These are phyloP conservation scores for Penicillium olsonii DNA, from an alignment of 2,329 filamentous ascomycete genomes.

Conservation along the genomic window DNA sequence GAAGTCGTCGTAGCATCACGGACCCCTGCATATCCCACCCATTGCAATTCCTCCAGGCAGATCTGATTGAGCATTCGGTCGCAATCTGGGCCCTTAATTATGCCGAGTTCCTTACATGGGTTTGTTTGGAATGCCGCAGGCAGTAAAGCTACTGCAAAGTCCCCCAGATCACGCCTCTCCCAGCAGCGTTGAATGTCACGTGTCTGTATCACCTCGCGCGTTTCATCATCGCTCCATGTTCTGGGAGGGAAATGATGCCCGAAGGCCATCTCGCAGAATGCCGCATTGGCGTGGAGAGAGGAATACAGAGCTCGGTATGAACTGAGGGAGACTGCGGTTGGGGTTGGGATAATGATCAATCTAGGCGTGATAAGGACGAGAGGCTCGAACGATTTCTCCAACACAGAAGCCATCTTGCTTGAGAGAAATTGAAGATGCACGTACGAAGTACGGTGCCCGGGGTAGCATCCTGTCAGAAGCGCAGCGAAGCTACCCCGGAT, in stretches of 20 bases:
- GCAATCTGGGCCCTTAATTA: slow-evolving; percentile 6
- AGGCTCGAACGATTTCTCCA: not conserved
- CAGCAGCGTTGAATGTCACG: slow-evolving; percentile 20
- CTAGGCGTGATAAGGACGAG: slow-evolving; percentile 21
- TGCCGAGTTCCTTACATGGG: not conserved
- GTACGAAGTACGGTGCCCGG: too few species aligned
- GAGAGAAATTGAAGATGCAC: too few species aligned
- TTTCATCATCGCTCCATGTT: slow-evolving; percentile 22
- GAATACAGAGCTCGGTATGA: slow-evolving; percentile 23
- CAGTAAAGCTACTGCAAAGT: slow-evolving; percentile 22
- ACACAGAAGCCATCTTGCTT: not conserved
- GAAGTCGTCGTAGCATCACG: slow-evolving; percentile 26
- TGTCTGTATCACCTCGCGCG: slow-evolving; percentile 13
- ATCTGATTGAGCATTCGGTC: not conserved
- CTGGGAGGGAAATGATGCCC: slow-evolving; percentile 14
- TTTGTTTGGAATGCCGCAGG: not conserved
- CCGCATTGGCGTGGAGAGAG: slow-evolving; percentile 13
- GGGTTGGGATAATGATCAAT: slow-evolving; percentile 21
- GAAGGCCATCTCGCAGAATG: slow-evolving; percentile 24
- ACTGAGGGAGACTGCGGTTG: slow-evolving; percentile 13
- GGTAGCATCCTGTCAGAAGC: too few species aligned
- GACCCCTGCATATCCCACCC: slow-evolving; percentile 25
- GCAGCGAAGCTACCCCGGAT: too few species aligned
- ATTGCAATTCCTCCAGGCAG: slow-evolving; percentile 10
- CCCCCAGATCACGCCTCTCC: slow-evolving; percentile 12